Percentiles rank a stretch among this genome's conserved stretches.
Conservation (phyloP, 2,329 filamentous ascomycete genomes). For the Arthroderma sp. region DNA sequence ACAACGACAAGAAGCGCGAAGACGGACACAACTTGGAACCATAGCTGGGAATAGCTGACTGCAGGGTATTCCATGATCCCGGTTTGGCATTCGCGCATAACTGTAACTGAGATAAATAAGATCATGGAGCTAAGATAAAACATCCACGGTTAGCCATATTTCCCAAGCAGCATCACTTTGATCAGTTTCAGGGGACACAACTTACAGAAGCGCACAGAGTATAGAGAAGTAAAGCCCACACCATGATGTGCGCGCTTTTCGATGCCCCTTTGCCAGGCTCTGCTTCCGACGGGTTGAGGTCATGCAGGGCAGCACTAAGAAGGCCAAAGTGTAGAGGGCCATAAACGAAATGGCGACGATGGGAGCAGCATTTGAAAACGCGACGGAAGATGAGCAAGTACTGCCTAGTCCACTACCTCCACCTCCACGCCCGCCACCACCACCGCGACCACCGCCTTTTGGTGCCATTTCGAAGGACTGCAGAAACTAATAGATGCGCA, state of each 20-base stretch:
- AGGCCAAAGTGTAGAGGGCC: constrained; percentile 1
- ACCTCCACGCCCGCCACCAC: neutral
- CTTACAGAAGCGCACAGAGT: constrained; percentile 1
- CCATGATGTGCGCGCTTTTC: constrained; percentile 4
- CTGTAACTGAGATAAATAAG: too few species aligned
- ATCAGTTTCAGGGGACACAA: neutral
- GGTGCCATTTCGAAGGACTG: constrained; percentile 1
- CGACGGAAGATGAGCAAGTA: neutral
- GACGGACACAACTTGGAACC: neutral
- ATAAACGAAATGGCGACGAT: constrained; percentile 1
- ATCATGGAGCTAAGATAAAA: neutral
- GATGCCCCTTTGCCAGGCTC: neutral
- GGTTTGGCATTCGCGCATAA: too few species aligned
- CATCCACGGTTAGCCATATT: neutral
- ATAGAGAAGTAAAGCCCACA: neutral
- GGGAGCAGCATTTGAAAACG: neutral
- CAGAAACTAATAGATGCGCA: too few species aligned
- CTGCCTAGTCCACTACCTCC: neutral
- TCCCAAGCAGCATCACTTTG: neutral
- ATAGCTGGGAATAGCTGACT: neutral
- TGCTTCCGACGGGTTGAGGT: neutral
- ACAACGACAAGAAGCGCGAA: constrained; percentile 2
- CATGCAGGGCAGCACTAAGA: neutral
- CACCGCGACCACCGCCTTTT: constrained; percentile 3
- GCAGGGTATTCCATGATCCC: neutral